Base-by-base conservation (phyloP, 2,329 filamentous ascomycete species). In the Diplodia scrobiculata region DNA sequence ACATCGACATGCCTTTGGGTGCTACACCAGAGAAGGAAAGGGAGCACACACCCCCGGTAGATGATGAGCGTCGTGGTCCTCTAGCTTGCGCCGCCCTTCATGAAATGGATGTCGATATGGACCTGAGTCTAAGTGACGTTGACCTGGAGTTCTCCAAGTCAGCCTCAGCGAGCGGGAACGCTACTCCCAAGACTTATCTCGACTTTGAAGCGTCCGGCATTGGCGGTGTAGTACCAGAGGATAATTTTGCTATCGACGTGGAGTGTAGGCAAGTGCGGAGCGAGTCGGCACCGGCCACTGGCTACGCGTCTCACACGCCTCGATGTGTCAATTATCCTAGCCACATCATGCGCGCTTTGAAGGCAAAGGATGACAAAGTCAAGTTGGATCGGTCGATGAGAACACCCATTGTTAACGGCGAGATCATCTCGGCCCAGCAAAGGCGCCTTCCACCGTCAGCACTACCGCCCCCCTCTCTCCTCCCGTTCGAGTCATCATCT, bases 401-500 rank as follows among this genome's bases (percentile, higher is more conserved):
- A 5, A 27, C 17, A 13, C 63, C 63, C 1, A 19, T 65, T 10
- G 29, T 47, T 36, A 55, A 54, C 19, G 51, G 63, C 2, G 34
- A 65, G 82, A 72, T 89, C 81, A 50, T 89, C 79, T 69, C 91
- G 81, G 66, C 90, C 79, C 68, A 94, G 84, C 66, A 89, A 82
- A 59, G 94, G 79, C 60, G 94, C 82, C 55, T 83, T 6, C 78
- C 79, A 0, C 79, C 75, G 13, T 82, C 81, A 0, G 65, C 70
- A 7, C 74, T 83, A 0, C 81, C 81, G 1, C 79, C 79, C 1
- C 77, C 81, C 0, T 79, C 79, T 0, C 81, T 79, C 67, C 75
- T 80, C 32, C 75, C 77, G 0, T 74, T 78, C 54, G 76, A 78
- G 50, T 77, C 75, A 3, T 77, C 73, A 7, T 77, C 73, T 1